Conservation (phyloP, 2,329 filamentous ascomycete species). For the Fusarium sp. region DNA sequence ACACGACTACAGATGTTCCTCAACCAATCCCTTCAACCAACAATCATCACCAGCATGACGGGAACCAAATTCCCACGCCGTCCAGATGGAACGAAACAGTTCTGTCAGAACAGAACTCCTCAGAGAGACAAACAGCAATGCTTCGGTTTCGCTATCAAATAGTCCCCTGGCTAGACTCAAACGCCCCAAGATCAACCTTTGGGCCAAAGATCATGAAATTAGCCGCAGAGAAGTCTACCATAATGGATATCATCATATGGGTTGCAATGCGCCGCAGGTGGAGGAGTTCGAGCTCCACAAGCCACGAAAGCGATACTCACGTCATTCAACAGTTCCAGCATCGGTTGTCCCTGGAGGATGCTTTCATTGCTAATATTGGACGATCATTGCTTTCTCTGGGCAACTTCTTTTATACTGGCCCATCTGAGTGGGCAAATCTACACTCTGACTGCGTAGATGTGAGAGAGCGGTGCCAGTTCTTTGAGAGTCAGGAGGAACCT, state of each 20-base stretch:
- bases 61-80: slow-evolving; percentile 15
- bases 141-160: slow-evolving; percentile 27
- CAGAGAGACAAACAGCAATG: slow-evolving; percentile 27
- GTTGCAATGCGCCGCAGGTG: slow-evolving; percentile 12
- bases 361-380: background rate
- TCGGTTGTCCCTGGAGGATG: background rate
- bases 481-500: slow-evolving; percentile 4
- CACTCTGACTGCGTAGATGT: background rate
- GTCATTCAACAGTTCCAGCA: slow-evolving; percentile 12
- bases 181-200: slow-evolving; percentile 13
- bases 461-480: background rate
- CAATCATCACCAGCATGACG: background rate
- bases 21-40: background rate
- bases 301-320: background rate
- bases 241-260: slow-evolving; percentile 15
- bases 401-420: slow-evolving; percentile 8
- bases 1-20: background rate
- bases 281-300: background rate
- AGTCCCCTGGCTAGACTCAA: slow-evolving; percentile 25
- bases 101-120: slow-evolving; percentile 10
- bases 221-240: slow-evolving; percentile 2
- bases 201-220: slow-evolving; percentile 9
- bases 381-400: slow-evolving; percentile 2
- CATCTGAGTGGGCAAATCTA: slow-evolving; percentile 1
- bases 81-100: slow-evolving; percentile 23